Evolutionary conservation across 2,329 filamentous ascomycete genomes (phyloP).

Genomic region (Chaetomium strumarium): DNA sequence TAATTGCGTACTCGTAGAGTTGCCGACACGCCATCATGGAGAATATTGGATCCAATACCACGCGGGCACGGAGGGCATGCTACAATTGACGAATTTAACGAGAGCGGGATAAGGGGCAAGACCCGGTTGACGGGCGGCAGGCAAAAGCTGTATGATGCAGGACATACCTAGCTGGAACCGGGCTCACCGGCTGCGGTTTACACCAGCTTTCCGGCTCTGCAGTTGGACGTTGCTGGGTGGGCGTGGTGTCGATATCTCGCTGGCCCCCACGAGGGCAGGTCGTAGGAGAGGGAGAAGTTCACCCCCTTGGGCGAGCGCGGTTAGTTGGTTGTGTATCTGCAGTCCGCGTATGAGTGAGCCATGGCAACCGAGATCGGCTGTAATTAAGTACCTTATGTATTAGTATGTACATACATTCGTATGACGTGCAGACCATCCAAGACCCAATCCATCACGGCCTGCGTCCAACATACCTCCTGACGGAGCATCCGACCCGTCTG

Average conservation of each 20-base stretch:
- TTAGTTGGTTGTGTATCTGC: background rate
- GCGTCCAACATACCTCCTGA: background rate
- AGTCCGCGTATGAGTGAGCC: background rate
- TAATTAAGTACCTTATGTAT: no score
- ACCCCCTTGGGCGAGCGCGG: background rate
- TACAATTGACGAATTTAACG: no score
- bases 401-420: no score
- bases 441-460: background rate
- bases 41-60: no score
- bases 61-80: no score
- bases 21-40: no score
- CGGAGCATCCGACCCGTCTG: no score
- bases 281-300: background rate
- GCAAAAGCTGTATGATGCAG: background rate
- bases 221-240: background rate
- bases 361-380: no score
- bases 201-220: background rate
- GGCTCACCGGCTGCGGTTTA: background rate
- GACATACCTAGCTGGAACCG: no score
- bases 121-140: background rate
- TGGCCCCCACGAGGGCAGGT: constrained; percentile 5
- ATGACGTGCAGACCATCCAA: background rate
- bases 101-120: background rate
- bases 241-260: background rate
- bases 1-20: no score